A percentile compares a stretch with the other conserved stretches of the same genome.
Evolutionary conservation across 2,329 filamentous ascomycete species (phyloP).

Genomic region (Dactylellina cionopaga): DNA sequence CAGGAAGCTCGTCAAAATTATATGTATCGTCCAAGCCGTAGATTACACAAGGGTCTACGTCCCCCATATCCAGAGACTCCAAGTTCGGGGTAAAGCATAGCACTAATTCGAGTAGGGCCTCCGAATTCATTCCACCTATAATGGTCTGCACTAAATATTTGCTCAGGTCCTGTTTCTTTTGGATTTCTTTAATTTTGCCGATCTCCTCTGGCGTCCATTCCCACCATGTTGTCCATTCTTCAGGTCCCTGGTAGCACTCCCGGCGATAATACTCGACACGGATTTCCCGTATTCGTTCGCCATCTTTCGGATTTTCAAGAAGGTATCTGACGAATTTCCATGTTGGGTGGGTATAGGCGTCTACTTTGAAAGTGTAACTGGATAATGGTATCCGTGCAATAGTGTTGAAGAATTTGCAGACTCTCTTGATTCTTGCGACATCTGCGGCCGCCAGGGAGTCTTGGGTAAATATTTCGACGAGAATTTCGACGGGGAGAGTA

Average conservation of each 20-base stretch:
- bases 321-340: slow-evolving; percentile 18
- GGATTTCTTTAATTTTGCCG: not conserved
- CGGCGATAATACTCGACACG: slow-evolving; percentile 10
- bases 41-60: too few relatives aligned
- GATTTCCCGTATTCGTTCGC: not conserved
- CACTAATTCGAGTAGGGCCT: not conserved
- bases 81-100: not conserved
- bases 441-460: not conserved
- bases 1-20: not conserved
- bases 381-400: not conserved
- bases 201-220: not conserved
- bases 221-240: not conserved
- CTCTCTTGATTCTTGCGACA: not conserved
- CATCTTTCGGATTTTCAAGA: not conserved
- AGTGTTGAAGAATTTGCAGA: not conserved
- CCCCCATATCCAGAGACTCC: not conserved
- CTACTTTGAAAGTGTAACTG: not conserved
- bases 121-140: not conserved
- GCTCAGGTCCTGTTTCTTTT: not conserved
- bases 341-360: slow-evolving; percentile 2
- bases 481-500: not conserved
- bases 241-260: too few relatives aligned
- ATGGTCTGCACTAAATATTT: not conserved
- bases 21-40: too few relatives aligned
- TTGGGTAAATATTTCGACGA: slow-evolving; percentile 6